phyloP scores from a whole-genome alignment of 352 stramenopile species.

The Phytophthora citrophthora region DNA sequence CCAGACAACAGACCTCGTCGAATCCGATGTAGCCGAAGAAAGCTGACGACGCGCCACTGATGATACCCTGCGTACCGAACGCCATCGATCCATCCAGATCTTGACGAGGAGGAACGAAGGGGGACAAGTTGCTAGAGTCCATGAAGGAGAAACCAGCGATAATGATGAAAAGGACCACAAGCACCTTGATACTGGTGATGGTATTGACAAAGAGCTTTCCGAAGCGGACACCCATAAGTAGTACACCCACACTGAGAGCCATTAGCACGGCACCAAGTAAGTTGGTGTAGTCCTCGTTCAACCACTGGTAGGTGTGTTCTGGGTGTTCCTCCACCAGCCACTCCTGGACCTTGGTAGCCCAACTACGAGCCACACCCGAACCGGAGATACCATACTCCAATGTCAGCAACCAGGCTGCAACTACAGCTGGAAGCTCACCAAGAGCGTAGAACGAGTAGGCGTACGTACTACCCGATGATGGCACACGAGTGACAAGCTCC shows the following conservation, averaged over 20 bases:
- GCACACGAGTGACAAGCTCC: conserved; percentile 88
- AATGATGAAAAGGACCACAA: conserved; percentile 93
- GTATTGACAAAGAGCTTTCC: conserved; percentile 92
- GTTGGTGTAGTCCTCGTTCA: conserved; percentile 72
- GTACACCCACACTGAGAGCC: conserved; percentile 65
- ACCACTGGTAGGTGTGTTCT: conserved; percentile 46
- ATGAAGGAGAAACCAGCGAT: conserved; percentile 86
- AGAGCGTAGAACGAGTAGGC: conserved; percentile 93
- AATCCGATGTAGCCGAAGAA: conserved; percentile 97
- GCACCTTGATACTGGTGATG: conserved; percentile 82
- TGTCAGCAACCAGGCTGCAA: conserved; percentile 89
- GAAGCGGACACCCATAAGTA: conserved; percentile 87
- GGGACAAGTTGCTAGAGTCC: conserved; percentile 80
- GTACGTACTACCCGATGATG: conserved; percentile 92
- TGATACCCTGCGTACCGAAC: conserved; percentile 66
- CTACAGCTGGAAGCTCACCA: conserved; percentile 92
- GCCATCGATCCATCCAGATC: conserved; percentile 27
- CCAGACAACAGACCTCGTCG: conserved; percentile 94
- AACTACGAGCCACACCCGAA: conserved; percentile 91
- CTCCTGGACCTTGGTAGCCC: conserved; percentile 90
- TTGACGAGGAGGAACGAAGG: conserved; percentile 72
- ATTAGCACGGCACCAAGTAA: conserved; percentile 74
- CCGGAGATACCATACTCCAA: conserved; percentile 93
- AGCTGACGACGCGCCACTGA: conserved; percentile 81
- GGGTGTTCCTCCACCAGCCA: conserved; percentile 64